These are phyloP conservation scores for Diplocarpon rosae DNA, from an alignment of 2,329 filamentous ascomycete species.

Conservation along the genomic window DNA sequence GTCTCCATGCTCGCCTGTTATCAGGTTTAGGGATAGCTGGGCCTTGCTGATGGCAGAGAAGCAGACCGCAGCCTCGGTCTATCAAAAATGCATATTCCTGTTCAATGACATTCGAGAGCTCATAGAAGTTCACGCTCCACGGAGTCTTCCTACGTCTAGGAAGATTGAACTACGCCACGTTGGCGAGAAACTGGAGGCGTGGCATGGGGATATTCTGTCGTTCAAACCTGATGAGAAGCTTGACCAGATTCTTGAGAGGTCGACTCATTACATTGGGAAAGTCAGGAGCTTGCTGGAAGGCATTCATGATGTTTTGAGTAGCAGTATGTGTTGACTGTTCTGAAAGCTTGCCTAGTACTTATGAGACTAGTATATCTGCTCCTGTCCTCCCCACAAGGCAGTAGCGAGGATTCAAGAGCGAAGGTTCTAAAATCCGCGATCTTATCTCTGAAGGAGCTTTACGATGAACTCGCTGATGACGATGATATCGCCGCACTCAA, in stretches of 20 bases:
- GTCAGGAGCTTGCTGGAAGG: neutral
- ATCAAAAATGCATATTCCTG: neutral
- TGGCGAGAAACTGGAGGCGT: neutral
- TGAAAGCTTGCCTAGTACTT: neutral
- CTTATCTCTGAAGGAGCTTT: neutral
- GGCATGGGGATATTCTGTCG: neutral
- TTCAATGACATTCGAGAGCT: neutral
- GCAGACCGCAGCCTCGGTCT: neutral
- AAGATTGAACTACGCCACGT: neutral
- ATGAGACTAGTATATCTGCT: neutral
- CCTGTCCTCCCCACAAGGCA: neutral
- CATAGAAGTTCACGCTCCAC: neutral
- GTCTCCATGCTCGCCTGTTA: too few relatives aligned
- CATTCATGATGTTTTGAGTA: neutral
- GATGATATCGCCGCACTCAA: neutral
- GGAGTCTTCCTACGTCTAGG: neutral
- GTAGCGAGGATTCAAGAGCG: neutral
- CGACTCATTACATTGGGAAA: neutral
- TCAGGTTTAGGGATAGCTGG: too few relatives aligned
- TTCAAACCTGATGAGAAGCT: neutral
- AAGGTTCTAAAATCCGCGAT: neutral
- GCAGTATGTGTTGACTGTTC: neutral
- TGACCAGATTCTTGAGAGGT: neutral
- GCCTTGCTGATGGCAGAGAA: neutral
- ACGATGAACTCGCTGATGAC: neutral